These are phyloP conservation scores for Talaromyces nanjingensis DNA, from an alignment of 495 filamentous ascomycete species.

Conservation along the genomic window DNA sequence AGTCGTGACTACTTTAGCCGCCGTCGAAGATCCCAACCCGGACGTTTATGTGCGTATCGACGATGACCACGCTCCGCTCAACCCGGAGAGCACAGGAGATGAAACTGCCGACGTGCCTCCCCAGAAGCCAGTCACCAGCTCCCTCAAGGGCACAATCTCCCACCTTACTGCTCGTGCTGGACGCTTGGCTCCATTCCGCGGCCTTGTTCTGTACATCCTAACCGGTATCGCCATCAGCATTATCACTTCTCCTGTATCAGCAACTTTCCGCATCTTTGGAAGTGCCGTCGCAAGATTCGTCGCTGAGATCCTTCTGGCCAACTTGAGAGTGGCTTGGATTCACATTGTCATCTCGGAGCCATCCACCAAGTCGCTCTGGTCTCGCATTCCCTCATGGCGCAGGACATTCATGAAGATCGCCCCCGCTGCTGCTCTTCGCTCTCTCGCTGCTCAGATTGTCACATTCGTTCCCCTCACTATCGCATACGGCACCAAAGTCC, in stretches of 20 bases:
- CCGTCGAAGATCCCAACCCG: conserved; percentile 55
- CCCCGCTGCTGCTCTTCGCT: conserved; percentile 42
- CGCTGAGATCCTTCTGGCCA: conserved; percentile 36
- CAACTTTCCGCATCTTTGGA: conserved; percentile 21
- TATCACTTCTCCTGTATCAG: conserved; percentile 17
- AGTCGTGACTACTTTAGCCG: conserved; percentile 53
- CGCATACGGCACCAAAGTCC: conserved; percentile 2
- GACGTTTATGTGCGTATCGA: conserved; percentile 47
- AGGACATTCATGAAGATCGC: conserved; percentile 40
- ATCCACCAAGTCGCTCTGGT: conserved; percentile 42
- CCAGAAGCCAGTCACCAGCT: conserved; percentile 51
- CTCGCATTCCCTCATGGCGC: conserved; percentile 39
- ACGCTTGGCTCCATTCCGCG: conserved; percentile 51
- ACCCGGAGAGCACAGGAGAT: conserved; percentile 14
- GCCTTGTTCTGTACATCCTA: conserved; percentile 33
- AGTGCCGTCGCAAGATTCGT: conserved; percentile 33
- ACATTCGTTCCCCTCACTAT: conserved; percentile 36
- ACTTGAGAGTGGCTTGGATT: conserved; percentile 50
- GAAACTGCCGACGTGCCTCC: conserved; percentile 20
- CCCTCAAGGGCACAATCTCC: conserved; percentile 46
- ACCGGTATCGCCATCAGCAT: conserved; percentile 23
- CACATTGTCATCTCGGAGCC: conserved; percentile 55
- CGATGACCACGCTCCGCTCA: conserved; percentile 23
- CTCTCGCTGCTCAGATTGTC: conserved; percentile 24
- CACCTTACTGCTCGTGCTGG: conserved; percentile 53